Base-by-base conservation (phyloP, 2,329 filamentous ascomycete species). In the Penicillium sp. region DNA sequence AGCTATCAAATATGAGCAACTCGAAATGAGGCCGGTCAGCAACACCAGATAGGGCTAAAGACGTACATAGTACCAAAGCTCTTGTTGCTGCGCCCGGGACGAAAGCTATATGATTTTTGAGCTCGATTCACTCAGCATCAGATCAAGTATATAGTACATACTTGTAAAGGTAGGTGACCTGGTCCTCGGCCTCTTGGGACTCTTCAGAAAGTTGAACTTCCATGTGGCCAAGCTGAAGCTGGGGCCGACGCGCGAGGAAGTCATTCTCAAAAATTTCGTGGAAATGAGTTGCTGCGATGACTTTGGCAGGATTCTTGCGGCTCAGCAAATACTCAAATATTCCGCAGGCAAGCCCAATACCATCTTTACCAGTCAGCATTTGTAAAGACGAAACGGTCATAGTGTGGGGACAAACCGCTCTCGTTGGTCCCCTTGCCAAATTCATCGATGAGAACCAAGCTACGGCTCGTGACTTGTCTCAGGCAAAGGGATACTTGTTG, bases 361-460 rank as follows among this genome's bases (percentile, higher is more conserved):
- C 86, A 69, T 88, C 85, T 81, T 52, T 8, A 27, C 22, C 7
- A 7, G 36, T 63, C 50, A 59, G 21, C 24, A 31, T 14, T 38
- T 59, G 38, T 27, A 53, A 16, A 10, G 10, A 18, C 29, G 24
- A 27, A 38, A 8, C 16, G 42, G 22, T 3, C 5, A 32, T 27
- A 14, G 36, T 18, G 38, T 14, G 1, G 7, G 18, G 1, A 62
- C 64, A 36, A 43, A 79, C 79, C 79, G 55, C 78, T 79, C 11
- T 82, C 81, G 55, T 86, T 83, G 0, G 86, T 88, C 2, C 86
- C 86, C 70, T 88, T 89, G 1, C 86, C 86, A 65, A 99, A 97
- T 67, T 99, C 94, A 65, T 99, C 94, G 43, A 97, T 85, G n/a
- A 99, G 79, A 1, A 99, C 71, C 5, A 99, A 78, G 66, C 90